A percentile compares a stretch with the other conserved stretches of the same genome.
These are phyloP conservation scores for Solanum tacnaense DNA, from an alignment of 257 asterid species.

Conservation along the genomic window DNA sequence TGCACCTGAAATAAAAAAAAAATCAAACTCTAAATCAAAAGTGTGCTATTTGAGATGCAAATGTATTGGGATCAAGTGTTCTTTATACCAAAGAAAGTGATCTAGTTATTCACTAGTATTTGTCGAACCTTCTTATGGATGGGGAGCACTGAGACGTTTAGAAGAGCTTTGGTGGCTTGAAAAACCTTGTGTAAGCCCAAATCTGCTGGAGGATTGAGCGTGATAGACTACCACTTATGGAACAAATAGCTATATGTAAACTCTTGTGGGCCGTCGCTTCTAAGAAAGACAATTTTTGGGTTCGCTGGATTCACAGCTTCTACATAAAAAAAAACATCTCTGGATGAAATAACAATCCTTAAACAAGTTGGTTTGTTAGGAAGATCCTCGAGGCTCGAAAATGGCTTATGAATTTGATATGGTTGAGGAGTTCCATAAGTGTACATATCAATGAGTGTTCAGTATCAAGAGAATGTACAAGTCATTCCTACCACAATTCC, in stretches of 20 bases:
- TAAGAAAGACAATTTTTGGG: neutral
- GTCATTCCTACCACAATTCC: neutral
- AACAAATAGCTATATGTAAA: neutral
- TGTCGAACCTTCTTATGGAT: neutral
- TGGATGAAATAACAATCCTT: neutral
- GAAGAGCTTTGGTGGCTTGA: neutral
- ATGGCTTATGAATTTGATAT: neutral
- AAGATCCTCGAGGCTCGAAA: too few relatives aligned
- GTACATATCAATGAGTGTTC: too few relatives aligned
- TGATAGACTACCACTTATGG: neutral
- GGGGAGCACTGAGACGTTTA: neutral
- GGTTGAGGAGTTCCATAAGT: neutral
- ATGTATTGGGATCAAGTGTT: neutral
- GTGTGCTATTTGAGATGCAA: neutral
- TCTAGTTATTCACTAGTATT: neutral
- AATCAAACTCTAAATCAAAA: neutral
- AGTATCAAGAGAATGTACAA: neutral
- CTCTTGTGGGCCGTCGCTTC: fast-evolving
- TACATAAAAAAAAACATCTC: too few relatives aligned
- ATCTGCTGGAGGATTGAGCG: neutral
- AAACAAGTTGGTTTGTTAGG: neutral
- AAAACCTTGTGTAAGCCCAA: neutral
- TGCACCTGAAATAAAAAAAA: neutral
- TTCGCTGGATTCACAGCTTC: neutral
- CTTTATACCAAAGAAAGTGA: neutral